phyloP scores from a whole-genome alignment of 345 rosid genomes.

The Acer saccharum region DNA sequence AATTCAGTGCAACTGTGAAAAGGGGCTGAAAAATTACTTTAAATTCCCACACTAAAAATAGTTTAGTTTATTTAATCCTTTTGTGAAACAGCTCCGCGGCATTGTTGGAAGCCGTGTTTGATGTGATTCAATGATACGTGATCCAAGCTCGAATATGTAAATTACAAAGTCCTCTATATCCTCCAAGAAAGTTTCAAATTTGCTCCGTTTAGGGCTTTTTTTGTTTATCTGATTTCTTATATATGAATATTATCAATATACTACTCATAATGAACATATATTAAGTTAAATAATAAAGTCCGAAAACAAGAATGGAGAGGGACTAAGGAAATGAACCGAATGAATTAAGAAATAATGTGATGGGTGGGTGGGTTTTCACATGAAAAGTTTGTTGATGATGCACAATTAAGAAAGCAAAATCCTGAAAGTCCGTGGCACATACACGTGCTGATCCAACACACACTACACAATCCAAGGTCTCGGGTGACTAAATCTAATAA shows the following conservation, averaged over 20 bases:
- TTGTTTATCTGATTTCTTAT: no score
- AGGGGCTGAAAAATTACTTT: not conserved
- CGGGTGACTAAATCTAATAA: slow-evolving; percentile 22
- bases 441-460: slow-evolving; percentile 47
- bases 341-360: not conserved
- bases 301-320: no score
- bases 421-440: slow-evolving; percentile 40
- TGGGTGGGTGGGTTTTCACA: not conserved
- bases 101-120: not conserved
- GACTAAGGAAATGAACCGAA: no score
- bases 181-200: not conserved
- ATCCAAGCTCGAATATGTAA: slow-evolving; percentile 9
- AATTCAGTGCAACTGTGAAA: slow-evolving; percentile 37
- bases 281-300: no score
- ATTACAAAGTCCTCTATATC: not conserved
- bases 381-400: not conserved
- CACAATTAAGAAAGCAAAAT: slow-evolving; percentile 18
- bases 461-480: slow-evolving; percentile 34
- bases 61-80: not conserved
- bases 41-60: no score
- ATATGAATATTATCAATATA: no score
- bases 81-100: not conserved
- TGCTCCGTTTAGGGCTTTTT: not conserved
- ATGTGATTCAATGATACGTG: slow-evolving; percentile 1
- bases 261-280: no score